Conservation (phyloP, 2,329 filamentous ascomycete species). For the Colletotrichum liriopes region DNA sequence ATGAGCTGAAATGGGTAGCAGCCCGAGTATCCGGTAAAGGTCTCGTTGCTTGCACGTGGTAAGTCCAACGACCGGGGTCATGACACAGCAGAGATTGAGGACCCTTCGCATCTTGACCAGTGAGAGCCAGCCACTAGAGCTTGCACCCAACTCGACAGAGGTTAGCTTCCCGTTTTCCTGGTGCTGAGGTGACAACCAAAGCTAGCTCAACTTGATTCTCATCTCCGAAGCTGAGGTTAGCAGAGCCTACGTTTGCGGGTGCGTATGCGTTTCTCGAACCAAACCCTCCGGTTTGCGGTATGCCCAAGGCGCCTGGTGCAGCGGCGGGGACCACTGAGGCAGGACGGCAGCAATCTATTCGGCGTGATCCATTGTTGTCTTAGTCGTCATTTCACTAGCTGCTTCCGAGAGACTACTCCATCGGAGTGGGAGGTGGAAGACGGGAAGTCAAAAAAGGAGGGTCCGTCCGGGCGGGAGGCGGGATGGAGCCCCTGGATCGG, state of each 20-base stretch:
- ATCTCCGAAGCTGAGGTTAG: not conserved
- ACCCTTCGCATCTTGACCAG: not conserved
- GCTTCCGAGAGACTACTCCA: not conserved
- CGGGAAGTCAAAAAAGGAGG: not conserved
- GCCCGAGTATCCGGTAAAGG: not conserved
- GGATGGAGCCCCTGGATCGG: not conserved
- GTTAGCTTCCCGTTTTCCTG: too few species aligned
- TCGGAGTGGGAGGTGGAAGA: not conserved
- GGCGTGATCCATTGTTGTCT: not conserved
- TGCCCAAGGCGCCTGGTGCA: not conserved
- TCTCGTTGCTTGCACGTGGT: not conserved
- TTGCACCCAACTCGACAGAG: not conserved
- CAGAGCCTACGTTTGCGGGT: too few species aligned
- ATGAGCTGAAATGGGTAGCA: not conserved
- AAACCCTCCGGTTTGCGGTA: not conserved
- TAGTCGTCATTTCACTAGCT: not conserved
- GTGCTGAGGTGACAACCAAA: not conserved
- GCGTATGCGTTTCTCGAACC: not conserved
- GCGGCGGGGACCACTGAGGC: not conserved
- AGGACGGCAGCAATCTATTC: not conserved
- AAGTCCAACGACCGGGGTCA: not conserved
- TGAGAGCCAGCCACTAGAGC: not conserved
- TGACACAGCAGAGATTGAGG: not conserved
- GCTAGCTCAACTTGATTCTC: not conserved
- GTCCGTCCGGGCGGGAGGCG: slow-evolving; percentile 7